Evolutionary conservation across 1,284 basidiomycete species (phyloP).

Genomic region (Wallemia hederae): DNA sequence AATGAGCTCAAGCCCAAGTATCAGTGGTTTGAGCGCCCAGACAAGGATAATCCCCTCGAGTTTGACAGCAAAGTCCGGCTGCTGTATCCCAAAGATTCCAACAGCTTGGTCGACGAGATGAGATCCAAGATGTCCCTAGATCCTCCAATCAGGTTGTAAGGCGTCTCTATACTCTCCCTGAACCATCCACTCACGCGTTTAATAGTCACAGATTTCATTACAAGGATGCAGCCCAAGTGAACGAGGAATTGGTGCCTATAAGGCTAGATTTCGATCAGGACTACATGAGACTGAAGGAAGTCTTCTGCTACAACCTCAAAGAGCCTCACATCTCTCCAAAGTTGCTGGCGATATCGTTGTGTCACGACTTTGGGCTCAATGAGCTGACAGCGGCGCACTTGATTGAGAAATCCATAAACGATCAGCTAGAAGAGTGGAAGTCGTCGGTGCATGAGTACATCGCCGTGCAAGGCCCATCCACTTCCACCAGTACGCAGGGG

Average conservation of each 20-base stretch:
- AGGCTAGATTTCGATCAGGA: background rate
- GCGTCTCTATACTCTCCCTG: background rate
- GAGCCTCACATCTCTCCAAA: conserved; percentile 71
- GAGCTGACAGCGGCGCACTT: conserved; percentile 31
- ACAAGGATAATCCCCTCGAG: background rate
- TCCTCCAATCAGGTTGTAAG: background rate
- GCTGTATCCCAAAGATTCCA: background rate
- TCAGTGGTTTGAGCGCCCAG: background rate
- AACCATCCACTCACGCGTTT: background rate
- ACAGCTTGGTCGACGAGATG: background rate
- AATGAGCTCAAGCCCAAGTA: background rate
- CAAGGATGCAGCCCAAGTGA: background rate
- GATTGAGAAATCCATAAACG: conserved; percentile 59
- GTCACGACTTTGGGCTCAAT: conserved; percentile 67
- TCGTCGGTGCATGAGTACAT: background rate
- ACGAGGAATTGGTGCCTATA: background rate
- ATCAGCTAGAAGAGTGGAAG: conserved; percentile 46
- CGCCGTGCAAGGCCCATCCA: background rate
- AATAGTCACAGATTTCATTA: background rate
- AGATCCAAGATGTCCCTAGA: background rate
- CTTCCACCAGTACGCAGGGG: background rate
- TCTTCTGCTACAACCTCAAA: conserved; percentile 13
- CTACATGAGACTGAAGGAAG: background rate
- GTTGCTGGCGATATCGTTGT: conserved; percentile 57
- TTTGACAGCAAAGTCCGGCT: background rate